These are phyloP conservation scores for Graphiopsis chlorocephala DNA, from an alignment of 2,329 filamentous ascomycete genomes.

Conservation along the genomic window DNA sequence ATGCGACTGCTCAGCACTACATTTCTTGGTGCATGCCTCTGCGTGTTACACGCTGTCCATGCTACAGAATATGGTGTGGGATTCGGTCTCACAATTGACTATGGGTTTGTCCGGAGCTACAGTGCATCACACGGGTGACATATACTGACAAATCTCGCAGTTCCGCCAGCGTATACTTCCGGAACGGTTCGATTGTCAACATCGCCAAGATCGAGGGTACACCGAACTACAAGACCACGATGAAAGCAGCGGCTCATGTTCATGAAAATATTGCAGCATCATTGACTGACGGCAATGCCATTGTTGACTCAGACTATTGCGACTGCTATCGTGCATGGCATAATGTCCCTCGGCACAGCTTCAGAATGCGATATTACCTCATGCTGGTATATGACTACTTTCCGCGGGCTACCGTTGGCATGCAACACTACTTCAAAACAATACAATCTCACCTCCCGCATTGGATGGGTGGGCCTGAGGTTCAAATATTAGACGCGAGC, in stretches of 20 bases:
- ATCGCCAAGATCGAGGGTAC: conserved; percentile 3
- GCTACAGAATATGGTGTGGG: not conserved
- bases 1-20: not conserved
- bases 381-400: not conserved
- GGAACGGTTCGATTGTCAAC: conserved; percentile 1
- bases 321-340: not conserved
- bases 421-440: not conserved
- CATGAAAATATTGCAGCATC: not conserved
- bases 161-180: not conserved
- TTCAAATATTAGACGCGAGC: not conserved
- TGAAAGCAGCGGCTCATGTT: not conserved
- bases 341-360: no score
- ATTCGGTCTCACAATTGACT: not conserved
- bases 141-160: not conserved
- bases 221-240: not conserved
- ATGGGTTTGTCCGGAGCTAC: not conserved
- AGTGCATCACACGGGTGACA: not conserved
- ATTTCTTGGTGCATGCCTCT: not conserved
- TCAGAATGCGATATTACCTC: not conserved
- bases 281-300: not conserved
- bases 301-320: not conserved
- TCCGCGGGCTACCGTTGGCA: not conserved
- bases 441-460: not conserved
- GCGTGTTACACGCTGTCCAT: not conserved
- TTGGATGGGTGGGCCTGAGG: not conserved